A percentile compares a stretch with the other conserved stretches of the same genome.
phyloP scores from a whole-genome alignment of 495 filamentous ascomycete species.

The Aspergillus affinis region DNA sequence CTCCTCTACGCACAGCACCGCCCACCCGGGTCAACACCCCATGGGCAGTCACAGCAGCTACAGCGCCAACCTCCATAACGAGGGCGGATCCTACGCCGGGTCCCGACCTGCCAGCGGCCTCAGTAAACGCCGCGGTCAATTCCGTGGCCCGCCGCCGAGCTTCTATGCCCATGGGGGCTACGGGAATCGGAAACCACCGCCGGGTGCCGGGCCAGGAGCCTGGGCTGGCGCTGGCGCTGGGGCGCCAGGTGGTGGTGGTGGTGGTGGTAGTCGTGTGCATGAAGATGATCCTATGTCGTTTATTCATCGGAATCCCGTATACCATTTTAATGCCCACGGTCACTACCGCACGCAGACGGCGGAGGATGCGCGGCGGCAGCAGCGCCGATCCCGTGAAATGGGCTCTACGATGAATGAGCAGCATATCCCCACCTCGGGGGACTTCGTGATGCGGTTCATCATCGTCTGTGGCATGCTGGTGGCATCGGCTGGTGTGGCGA shows the following conservation, averaged over 20 bases:
- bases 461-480: conserved; percentile 40
- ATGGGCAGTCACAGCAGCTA: conserved; percentile 42
- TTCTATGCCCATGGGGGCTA: conserved; percentile 79
- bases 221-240: conserved; percentile 7
- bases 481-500: conserved; percentile 24
- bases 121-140: conserved; percentile 68
- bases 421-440: conserved; percentile 30
- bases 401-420: conserved; percentile 28
- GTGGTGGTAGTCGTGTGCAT: conserved; percentile 3
- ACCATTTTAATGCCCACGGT: conserved; percentile 63
- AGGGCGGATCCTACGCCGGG: conserved; percentile 50
- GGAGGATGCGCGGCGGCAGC: conserved; percentile 53
- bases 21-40: conserved; percentile 43
- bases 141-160: conserved; percentile 82
- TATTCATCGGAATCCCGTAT: conserved; percentile 52
- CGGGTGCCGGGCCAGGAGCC: conserved; percentile 28
- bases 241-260: background rate
- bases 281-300: conserved; percentile 45
- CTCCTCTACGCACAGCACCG: conserved; percentile 28
- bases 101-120: conserved; percentile 78
- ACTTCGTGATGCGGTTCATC: conserved; percentile 47
- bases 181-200: conserved; percentile 22
- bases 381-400: conserved; percentile 32
- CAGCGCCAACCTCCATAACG: conserved; percentile 41
- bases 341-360: conserved; percentile 69